Evolutionary conservation across 2,329 filamentous ascomycete species (phyloP), one percentile per base, ranked within the genome.

Genomic region (Calonectria honghensis): DNA sequence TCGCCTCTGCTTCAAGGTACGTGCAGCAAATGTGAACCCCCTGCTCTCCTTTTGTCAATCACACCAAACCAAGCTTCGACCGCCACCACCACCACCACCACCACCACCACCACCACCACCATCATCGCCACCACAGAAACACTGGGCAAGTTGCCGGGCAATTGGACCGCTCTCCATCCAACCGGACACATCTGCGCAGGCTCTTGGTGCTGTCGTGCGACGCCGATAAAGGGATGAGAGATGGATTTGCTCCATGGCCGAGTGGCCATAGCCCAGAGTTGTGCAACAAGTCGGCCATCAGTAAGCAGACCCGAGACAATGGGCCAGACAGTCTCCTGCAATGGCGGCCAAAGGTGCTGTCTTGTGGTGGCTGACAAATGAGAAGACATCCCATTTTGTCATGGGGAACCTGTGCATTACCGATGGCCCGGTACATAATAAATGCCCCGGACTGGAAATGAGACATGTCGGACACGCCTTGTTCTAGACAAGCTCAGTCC

Each of bases 171-270:
- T 37, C 7, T 29, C 31, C 32, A 16, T 32, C 59, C 50, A 65
- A 65, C 63, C 39, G 59, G 67, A 24, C 48, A 64, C 20, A 68
- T 68, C 45, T 32, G 39, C 41, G 1, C 11, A 10, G 52, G 39
- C 24, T 31, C 57, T 27, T 45, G 39, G 32, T 65, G 31, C 57
- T 31, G 66, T 50, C 27, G 71, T 69, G 66, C 71, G 51, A 61
- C 66, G n/a, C 18, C 48, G 66, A 27, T 14, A 57, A 35, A 45
- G 31, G 57, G 29, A 39, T 2, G 52, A 35, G 52, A 35, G 18
- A 13, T 3, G 20, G 13, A 29, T 24, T 24, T 39, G 39, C 57
- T 48, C 66, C 24, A 57, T n/a, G 50, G 35, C 50, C 63, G 31
- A 68, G 70, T 59, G 70, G 64, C 48, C 70, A 20, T 31, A 63